Evolutionary conservation across 805 yeast species (phyloP).

Genomic region (Starmerella apicola): DNA sequence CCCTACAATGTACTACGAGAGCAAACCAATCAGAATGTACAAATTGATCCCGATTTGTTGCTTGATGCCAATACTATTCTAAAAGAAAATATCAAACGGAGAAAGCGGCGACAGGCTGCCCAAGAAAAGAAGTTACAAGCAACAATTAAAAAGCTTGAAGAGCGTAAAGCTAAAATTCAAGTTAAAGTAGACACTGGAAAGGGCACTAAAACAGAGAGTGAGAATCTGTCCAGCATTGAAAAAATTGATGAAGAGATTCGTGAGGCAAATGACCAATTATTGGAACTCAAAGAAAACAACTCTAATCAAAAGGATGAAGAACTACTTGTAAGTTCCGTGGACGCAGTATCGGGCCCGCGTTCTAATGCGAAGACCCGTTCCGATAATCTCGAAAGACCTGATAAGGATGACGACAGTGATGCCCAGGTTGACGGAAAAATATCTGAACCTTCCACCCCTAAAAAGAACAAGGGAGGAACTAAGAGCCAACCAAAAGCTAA

Average conservation of each 20-base stretch:
- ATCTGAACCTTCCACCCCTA: neutral
- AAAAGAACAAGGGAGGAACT: neutral
- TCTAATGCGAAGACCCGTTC: too few species aligned
- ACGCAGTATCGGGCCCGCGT: neutral
- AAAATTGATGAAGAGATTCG: neutral
- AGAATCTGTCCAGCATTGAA: neutral
- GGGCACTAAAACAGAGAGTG: neutral
- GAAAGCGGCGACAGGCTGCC: slow-evolving; percentile 8
- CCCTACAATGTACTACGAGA: slow-evolving; percentile 51
- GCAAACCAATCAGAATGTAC: slow-evolving; percentile 29
- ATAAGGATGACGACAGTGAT: slow-evolving; percentile 1
- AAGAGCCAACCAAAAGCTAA: neutral
- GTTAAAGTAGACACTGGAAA: slow-evolving; percentile 10
- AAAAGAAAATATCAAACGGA: slow-evolving; percentile 23
- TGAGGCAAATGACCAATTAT: too few species aligned
- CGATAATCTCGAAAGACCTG: neutral
- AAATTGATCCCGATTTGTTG: slow-evolving; percentile 48
- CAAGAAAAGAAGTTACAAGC: slow-evolving; percentile 14
- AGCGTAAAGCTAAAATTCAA: slow-evolving; percentile 13
- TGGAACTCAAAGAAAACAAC: too few species aligned
- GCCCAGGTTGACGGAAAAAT: too few species aligned
- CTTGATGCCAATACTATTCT: slow-evolving; percentile 35
- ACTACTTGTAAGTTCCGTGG: neutral
- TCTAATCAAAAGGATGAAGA: neutral
- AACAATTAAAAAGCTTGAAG: slow-evolving; percentile 8